Evolutionary conservation across 129 eudicot species (phyloP), one percentile per base, ranked within the genome.

Genomic region (Ambrosia artemisiifolia): DNA sequence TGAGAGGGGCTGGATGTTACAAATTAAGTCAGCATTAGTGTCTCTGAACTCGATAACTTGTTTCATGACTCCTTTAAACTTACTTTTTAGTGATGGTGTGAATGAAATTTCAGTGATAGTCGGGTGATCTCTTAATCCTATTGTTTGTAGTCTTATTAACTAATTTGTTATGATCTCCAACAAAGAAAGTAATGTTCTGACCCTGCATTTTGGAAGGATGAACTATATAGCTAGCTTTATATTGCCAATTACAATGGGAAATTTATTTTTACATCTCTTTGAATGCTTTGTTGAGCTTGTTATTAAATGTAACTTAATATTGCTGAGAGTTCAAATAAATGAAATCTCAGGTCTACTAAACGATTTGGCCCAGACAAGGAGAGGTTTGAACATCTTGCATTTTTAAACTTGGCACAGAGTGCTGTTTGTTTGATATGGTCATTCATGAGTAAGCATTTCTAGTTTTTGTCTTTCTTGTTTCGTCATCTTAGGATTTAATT

Each of bases 361-460:
- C 74, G 87, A 44, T 88, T 94, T 80, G 99, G 99, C 18, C 87
- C 86, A 17, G 87, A 90, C 24, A 88, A 86, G 75, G 85, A 90
- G 85, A 90, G 99, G 80, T 94, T 94, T 68, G 96, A 94, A 78
- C 96, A 94, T 68, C 83, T 94, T 70, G 93, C 99, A 61, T 94
- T 94, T 80, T 71, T 94, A 60, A 94, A 94, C 64, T 72, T 94
- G 28, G 99, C 97, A 4, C 99, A 94, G 63, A 94, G 82, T 88
- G 93, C 88, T 14, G 88, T 90, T 72, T 94, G 99, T 75, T 86
- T 90, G 72, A 55, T 90, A 73, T 94, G 99, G 97, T 94, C 99
- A 17, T 94, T 90, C 73, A 34, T 94, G 43, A 94, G 99, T 94
- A 86, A 81, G 97, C 79, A 50, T 69, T 30, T 19, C 6, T 20